These are phyloP conservation scores for Thuja plicata DNA, from an alignment of 83 land plant genomes.

Conservation along the genomic window DNA sequence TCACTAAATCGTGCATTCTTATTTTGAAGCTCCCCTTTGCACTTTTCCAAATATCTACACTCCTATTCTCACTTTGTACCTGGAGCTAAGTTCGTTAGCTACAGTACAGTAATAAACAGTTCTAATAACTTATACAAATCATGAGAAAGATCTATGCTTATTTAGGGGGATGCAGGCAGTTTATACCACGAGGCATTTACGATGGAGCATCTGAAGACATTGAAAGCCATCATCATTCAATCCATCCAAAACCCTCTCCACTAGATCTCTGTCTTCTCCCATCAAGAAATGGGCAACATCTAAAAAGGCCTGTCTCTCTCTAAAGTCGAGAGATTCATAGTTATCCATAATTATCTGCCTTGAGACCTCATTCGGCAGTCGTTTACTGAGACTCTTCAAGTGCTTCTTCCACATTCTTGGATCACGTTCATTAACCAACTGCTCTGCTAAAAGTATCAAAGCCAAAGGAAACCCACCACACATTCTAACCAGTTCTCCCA, in stretches of 20 bases:
- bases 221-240: background rate
- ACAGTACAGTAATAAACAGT: background rate
- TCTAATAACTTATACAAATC: too few species aligned
- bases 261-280: background rate
- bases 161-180: too few species aligned
- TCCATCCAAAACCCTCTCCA: background rate
- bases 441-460: too few species aligned
- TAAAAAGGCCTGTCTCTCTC: background rate
- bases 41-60: too few species aligned
- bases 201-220: background rate
- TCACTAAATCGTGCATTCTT: background rate
- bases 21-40: background rate
- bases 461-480: too few species aligned
- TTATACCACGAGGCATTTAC: background rate
- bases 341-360: background rate
- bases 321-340: background rate
- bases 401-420: too few species aligned
- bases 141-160: too few species aligned
- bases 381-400: too few species aligned
- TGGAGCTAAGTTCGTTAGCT: too few species aligned
- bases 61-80: background rate
- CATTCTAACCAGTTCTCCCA: too few species aligned
- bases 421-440: too few species aligned
- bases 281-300: background rate
- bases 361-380: background rate